phyloP scores from a whole-genome alignment of 1,284 basidiomycete species.

The Trametes pubescens region DNA sequence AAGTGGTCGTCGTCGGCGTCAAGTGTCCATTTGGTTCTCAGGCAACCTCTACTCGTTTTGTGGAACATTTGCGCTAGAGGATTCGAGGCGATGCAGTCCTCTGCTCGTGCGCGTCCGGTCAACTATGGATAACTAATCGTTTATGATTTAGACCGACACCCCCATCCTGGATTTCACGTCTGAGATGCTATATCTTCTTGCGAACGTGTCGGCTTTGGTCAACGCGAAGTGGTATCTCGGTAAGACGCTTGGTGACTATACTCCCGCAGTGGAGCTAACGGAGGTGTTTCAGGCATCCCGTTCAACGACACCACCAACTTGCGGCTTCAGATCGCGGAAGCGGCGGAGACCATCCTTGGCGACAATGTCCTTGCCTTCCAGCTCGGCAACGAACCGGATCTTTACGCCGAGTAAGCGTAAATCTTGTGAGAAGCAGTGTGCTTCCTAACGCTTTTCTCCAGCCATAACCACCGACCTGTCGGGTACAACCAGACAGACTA shows the following conservation, averaged over 20 bases:
- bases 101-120: constrained; percentile 41
- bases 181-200: constrained; percentile 52
- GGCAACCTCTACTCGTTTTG: too few relatives aligned
- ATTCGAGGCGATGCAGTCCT: constrained; percentile 62
- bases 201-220: constrained; percentile 50
- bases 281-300: constrained; percentile 48
- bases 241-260: constrained; percentile 10
- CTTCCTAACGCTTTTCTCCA: constrained; percentile 8
- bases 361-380: constrained; percentile 65
- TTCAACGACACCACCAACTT: constrained; percentile 62
- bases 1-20: too few relatives aligned
- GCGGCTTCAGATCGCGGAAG: constrained; percentile 60
- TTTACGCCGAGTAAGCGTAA: constrained; percentile 51
- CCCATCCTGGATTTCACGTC: constrained; percentile 54
- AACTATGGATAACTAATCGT: background rate
- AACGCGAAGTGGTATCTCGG: constrained; percentile 55
- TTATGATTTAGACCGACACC: constrained; percentile 45
- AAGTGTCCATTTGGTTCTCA: too few relatives aligned
- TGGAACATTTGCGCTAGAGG: too few relatives aligned
- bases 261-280: background rate
- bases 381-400: constrained; percentile 77
- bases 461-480: constrained; percentile 45
- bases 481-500: constrained; percentile 56
- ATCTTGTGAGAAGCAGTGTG: background rate
- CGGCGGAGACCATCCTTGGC: constrained; percentile 61